Evolutionary conservation across 1,284 basidiomycete genomes (phyloP).

Genomic region (Trichosporon ovoides): DNA sequence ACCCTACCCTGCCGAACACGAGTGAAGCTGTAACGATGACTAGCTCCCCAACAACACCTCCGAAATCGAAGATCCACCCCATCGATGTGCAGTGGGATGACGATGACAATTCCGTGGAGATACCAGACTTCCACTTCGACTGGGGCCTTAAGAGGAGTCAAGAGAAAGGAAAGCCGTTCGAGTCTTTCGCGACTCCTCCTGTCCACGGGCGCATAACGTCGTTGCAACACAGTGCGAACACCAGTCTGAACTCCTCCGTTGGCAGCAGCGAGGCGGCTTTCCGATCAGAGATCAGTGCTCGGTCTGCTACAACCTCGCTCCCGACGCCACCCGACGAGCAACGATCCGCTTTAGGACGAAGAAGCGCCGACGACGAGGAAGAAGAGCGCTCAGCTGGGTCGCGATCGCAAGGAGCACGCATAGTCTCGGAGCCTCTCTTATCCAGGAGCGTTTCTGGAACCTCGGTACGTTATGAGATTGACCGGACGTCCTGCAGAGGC

Average conservation of each 20-base stretch:
- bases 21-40: background rate
- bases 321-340: constrained; percentile 1
- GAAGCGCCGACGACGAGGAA: background rate
- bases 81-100: constrained; percentile 13
- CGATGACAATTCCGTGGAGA: constrained; percentile 30
- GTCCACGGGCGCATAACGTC: background rate
- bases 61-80: background rate
- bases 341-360: background rate
- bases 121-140: constrained; percentile 41
- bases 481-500: too few species aligned
- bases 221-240: background rate
- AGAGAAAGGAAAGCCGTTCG: background rate
- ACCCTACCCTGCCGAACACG: too few species aligned
- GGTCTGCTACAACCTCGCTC: background rate
- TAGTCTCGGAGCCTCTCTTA: background rate
- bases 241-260: background rate
- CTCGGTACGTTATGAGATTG: background rate
- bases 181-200: background rate
- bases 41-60: background rate
- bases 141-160: constrained; percentile 22
- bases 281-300: background rate
- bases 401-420: background rate
- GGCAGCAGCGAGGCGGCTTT: background rate
- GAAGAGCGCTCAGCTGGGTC: background rate
- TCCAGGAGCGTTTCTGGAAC: background rate